These are phyloP conservation scores for Trichoderma brevicompactum DNA, from an alignment of 2,329 filamentous ascomycete species.

Conservation along the genomic window DNA sequence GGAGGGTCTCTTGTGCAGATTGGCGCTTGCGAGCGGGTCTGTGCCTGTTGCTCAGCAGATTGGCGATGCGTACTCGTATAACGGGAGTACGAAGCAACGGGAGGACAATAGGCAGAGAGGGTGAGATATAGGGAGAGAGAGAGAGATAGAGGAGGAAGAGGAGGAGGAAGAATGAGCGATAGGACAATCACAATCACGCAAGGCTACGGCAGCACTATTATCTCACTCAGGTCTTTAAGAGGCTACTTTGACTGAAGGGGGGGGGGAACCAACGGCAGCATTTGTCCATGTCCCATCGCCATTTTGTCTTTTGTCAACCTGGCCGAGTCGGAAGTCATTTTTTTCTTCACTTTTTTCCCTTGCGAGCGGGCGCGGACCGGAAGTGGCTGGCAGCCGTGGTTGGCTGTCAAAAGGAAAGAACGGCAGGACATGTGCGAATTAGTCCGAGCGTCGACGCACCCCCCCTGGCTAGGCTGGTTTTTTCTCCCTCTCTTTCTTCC, in stretches of 20 bases:
- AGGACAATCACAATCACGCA: not conserved
- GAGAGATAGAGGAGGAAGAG: not conserved
- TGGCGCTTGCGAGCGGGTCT: constrained; percentile 23
- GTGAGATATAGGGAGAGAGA: not conserved
- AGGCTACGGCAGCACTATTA: constrained; percentile 25
- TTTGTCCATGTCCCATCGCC: too few species aligned
- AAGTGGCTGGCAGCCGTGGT: constrained; percentile 21
- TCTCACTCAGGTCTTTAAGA: constrained; percentile 16
- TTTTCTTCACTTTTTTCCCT: constrained; percentile 1
- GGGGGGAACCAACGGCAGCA: too few species aligned
- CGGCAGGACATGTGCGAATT: not conserved
- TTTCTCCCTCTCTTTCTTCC: not conserved
- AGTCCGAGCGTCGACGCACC: not conserved
- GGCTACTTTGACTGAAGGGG: too few species aligned
- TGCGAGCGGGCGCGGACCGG: constrained; percentile 21
- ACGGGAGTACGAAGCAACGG: too few species aligned
- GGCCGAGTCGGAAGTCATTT: not conserved
- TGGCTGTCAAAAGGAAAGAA: not conserved
- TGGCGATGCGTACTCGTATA: too few species aligned
- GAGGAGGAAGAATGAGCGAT: not conserved
- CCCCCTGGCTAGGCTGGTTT: constrained; percentile 30
- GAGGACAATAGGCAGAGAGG: too few species aligned
- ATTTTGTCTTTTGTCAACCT: too few species aligned
- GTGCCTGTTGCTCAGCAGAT: not conserved
- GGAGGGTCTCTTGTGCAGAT: constrained; percentile 12